Evolutionary conservation across 1,139 yeast genomes (phyloP).

Genomic region (Suhomyces atakaporum): DNA sequence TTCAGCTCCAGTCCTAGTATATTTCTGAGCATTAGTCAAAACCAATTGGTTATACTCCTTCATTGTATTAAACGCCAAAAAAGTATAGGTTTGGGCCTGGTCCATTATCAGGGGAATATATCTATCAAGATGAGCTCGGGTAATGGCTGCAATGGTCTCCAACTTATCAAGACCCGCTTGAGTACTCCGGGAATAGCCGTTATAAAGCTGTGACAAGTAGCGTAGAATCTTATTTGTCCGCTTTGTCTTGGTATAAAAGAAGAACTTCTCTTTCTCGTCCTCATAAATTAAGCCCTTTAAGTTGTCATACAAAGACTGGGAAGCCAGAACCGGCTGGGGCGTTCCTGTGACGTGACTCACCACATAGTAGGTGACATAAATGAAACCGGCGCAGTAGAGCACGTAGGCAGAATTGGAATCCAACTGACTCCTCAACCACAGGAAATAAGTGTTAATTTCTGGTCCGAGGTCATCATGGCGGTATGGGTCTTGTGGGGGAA

Average conservation of each 20-base stretch:
- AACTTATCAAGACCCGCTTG: background rate
- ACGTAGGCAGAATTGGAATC: slow-evolving; percentile 23
- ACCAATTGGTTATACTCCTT: slow-evolving; percentile 1
- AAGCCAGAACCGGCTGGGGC: background rate
- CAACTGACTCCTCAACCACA: slow-evolving; percentile 17
- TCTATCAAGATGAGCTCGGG: background rate
- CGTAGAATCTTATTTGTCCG: slow-evolving; percentile 6
- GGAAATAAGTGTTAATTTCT: slow-evolving; percentile 5
- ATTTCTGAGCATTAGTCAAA: background rate
- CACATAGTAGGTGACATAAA: slow-evolving; percentile 1
- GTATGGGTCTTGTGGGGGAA: no score
- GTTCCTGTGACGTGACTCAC: background rate
- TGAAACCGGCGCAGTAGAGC: slow-evolving; percentile 17
- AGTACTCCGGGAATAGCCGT: background rate
- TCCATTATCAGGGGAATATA: background rate
- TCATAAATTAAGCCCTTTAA: slow-evolving; percentile 16
- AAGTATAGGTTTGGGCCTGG: background rate
- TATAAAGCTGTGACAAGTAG: slow-evolving; percentile 1
- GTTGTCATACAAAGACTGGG: slow-evolving; percentile 1
- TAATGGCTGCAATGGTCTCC: background rate
- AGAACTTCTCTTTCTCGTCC: slow-evolving; percentile 8
- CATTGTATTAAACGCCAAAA: slow-evolving; percentile 1
- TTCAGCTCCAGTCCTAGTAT: background rate
- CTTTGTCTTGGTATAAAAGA: slow-evolving; percentile 11
- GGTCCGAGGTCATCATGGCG: no score